A percentile compares a stretch with the other conserved stretches of the same genome.
These are phyloP conservation scores for Neurospora sp. DNA, from an alignment of 2,329 filamentous ascomycete genomes.

Conservation along the genomic window DNA sequence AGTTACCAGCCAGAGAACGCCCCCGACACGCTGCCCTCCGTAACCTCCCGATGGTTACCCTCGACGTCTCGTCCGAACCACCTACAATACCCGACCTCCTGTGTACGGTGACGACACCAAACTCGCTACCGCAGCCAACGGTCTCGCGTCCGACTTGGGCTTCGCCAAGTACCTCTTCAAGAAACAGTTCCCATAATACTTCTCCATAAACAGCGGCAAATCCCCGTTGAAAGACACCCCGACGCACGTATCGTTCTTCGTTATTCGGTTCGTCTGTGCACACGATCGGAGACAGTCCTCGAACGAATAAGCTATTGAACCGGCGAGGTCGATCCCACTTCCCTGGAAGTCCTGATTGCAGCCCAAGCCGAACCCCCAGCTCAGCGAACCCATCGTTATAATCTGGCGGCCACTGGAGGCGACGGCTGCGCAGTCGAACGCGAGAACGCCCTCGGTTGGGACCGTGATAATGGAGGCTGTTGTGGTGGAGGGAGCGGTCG, in stretches of 20 bases:
- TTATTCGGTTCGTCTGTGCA: constrained; percentile 8
- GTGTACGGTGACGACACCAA: constrained; percentile 3
- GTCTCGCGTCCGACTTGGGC: constrained; percentile 2
- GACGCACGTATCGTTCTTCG: constrained; percentile 10
- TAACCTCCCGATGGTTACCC: neutral
- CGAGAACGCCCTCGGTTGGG: constrained; percentile 4
- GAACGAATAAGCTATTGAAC: constrained; percentile 8
- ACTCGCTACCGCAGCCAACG: constrained; percentile 5
- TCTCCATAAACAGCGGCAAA: constrained; percentile 5
- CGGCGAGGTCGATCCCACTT: constrained; percentile 3
- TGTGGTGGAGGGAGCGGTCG: neutral
- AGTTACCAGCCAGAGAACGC: neutral
- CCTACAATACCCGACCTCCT: neutral
- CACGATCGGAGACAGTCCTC: constrained; percentile 9
- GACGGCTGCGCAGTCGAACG: constrained; percentile 8
- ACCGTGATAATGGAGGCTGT: constrained; percentile 3
- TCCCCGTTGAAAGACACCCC: constrained; percentile 10
- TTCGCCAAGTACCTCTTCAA: constrained; percentile 7
- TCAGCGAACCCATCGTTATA: constrained; percentile 4
- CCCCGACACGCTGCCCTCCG: neutral
- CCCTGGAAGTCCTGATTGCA: constrained; percentile 7
- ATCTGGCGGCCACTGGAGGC: constrained; percentile 5
- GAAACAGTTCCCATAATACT: constrained; percentile 8
- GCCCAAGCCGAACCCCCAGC: constrained; percentile 8
- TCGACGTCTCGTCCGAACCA: neutral